phyloP scores from a whole-genome alignment of 1,284 basidiomycete species.

The Inonotus obliquus region DNA sequence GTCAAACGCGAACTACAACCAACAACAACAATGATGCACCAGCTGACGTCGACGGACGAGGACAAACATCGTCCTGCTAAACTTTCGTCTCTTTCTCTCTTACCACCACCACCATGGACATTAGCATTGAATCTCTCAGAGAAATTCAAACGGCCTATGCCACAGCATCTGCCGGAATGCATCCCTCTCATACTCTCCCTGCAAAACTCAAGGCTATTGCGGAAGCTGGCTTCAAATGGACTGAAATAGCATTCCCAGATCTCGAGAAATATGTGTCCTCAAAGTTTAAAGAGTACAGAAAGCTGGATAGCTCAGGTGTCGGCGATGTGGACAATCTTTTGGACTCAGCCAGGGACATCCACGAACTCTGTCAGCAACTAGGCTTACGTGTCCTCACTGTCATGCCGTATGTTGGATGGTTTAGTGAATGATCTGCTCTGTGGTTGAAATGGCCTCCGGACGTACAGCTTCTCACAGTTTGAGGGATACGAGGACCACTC shows the following conservation, averaged over 20 bases:
- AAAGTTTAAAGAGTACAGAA: slow-evolving; percentile 22
- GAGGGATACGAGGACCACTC: slow-evolving; percentile 25
- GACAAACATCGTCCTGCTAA: too few relatives aligned
- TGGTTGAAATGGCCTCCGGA: background rate
- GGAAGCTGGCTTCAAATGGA: slow-evolving; percentile 26
- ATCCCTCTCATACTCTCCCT: slow-evolving; percentile 28
- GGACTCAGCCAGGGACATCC: slow-evolving; percentile 23
- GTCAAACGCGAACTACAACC: background rate
- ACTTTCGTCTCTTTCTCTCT: background rate
- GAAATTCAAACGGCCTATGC: slow-evolving; percentile 24
- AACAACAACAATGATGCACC: background rate
- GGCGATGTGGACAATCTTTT: slow-evolving; percentile 28
- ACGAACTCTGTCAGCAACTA: slow-evolving; percentile 23
- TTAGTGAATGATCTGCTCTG: background rate
- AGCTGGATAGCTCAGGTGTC: slow-evolving; percentile 24
- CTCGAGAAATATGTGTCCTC: slow-evolving; percentile 28
- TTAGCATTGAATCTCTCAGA: background rate
- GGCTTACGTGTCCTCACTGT: slow-evolving; percentile 17
- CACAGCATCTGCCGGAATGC: slow-evolving; percentile 32
- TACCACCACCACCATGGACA: slow-evolving; percentile 4
- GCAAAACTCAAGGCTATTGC: slow-evolving; percentile 30
- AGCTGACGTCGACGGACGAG: background rate
- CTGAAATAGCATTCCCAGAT: slow-evolving; percentile 30
- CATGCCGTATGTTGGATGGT: slow-evolving; percentile 19
- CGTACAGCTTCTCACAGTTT: slow-evolving; percentile 26